Evolutionary conservation across 352 stramenopile species (phyloP), one percentile per base, ranked within the genome.

Genomic region (Phytophthora capsici): DNA sequence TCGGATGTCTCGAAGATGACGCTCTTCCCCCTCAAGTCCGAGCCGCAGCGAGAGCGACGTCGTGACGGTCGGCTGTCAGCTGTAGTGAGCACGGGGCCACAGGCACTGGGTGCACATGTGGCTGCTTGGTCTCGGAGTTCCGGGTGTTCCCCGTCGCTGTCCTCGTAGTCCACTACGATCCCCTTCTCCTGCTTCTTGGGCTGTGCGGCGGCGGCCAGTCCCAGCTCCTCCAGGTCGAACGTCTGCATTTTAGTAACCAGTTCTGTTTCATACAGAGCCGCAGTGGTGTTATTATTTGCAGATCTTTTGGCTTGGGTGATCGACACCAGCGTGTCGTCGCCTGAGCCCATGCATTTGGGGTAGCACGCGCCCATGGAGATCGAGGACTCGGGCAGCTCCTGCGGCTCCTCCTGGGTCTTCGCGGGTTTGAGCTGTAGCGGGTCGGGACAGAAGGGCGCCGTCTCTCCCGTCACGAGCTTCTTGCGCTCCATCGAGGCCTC

Each of bases 141-240:
- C 49, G 41, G 53, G 26, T 57, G 45, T 10, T 71, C 61, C 26
- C 59, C 57, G 16, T 66, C 59, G 43, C 49, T 64, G 23, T 73
- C 61, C 37, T 90, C 81, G 28, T 90, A 90, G 46, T 88, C 81
- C 22, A 90, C 81, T n/a, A 84, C 70, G 48, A 90, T 82, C 49
- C 71, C 75, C 47, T 77, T 70, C 17, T 60, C 32, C 53, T 58
- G 41, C 20, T 62, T 45, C 45, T 45, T 45, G 14, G 53, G 23
- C 22, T 55, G 38, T 7, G 37, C 49, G 23, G 41, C 58, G 22
- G 51, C 49, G 13, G 46, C 49, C 40, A 59, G 54, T 16, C 57
- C 81, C 12, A 86, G 66, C 53, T 88, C 81, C 41, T 90, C 81
- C 37, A 88, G 60, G 53, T 88, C 78, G 14, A 86, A 59, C 8